phyloP scores from a whole-genome alignment of 768 basidiomycete genomes.

The Tulasnella sp. region DNA sequence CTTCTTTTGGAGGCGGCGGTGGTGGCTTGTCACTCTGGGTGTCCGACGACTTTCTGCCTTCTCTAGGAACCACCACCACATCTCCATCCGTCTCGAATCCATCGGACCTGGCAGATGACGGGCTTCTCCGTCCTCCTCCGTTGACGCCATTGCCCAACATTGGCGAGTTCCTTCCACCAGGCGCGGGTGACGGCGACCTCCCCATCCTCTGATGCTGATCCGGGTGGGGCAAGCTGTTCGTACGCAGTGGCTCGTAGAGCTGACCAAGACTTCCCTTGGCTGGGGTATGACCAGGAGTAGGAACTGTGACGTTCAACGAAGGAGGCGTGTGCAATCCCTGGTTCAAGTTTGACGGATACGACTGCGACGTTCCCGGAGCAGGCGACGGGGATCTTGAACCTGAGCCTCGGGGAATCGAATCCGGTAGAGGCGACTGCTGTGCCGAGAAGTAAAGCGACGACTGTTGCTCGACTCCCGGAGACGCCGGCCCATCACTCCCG shows the following conservation, averaged over 20 bases:
- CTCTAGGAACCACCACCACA: slow-evolving; percentile 10
- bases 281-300: background rate
- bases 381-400: slow-evolving; percentile 7
- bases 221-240: background rate
- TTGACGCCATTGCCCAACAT: background rate
- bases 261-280: background rate
- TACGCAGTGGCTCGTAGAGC: background rate
- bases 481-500: background rate
- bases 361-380: background rate
- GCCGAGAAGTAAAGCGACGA: slow-evolving; percentile 10
- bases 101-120: background rate
- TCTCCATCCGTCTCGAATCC: background rate
- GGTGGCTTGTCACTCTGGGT: slow-evolving; percentile 8
- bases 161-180: background rate
- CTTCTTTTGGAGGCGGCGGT: slow-evolving; percentile 15
- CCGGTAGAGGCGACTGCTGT: background rate
- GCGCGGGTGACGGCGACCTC: background rate
- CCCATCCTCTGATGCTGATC: background rate
- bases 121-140: background rate
- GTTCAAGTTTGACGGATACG: background rate
- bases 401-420: background rate
- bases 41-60: slow-evolving; percentile 9
- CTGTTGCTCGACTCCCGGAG: background rate
- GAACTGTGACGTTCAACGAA: background rate
- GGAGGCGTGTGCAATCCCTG: background rate